phyloP scores from a whole-genome alignment of 306 rosid genomes.

The Citrullus colocynthis region DNA sequence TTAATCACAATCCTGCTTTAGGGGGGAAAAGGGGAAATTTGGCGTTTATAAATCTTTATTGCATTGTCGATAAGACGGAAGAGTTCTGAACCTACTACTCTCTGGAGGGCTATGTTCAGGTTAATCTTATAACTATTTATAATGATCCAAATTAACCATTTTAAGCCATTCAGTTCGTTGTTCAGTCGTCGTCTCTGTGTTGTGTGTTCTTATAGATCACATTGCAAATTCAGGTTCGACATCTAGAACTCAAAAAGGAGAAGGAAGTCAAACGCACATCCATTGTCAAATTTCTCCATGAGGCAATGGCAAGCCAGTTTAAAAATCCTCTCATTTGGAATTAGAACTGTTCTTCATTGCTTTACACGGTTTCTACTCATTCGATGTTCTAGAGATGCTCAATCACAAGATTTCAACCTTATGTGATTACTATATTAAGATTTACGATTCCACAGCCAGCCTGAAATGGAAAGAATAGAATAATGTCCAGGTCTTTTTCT shows the following conservation, averaged over 20 bases:
- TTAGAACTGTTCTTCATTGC: slow-evolving; percentile 14
- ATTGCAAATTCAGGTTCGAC: slow-evolving; percentile 60
- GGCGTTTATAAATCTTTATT: neutral
- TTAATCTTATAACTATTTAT: neutral
- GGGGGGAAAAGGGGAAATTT: neutral
- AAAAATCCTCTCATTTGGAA: slow-evolving; percentile 75
- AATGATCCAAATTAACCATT: neutral
- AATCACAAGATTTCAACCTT: neutral
- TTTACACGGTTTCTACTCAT: neutral
- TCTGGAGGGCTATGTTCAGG: neutral
- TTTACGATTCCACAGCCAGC: neutral
- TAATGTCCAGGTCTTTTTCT: neutral
- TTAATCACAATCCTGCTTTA: neutral
- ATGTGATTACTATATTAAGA: neutral
- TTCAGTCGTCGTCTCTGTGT: neutral
- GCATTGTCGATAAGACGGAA: neutral
- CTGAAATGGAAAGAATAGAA: neutral
- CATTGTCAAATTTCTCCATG: slow-evolving; percentile 52
- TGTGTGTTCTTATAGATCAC: neutral
- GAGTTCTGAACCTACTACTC: neutral
- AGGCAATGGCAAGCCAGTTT: slow-evolving; percentile 66
- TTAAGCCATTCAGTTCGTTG: neutral
- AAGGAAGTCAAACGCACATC: slow-evolving; percentile 46
- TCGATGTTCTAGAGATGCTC: neutral
- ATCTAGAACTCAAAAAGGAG: slow-evolving; percentile 77